phyloP scores from a whole-genome alignment of 306 rosid species.

The Abrus pulchellus region DNA sequence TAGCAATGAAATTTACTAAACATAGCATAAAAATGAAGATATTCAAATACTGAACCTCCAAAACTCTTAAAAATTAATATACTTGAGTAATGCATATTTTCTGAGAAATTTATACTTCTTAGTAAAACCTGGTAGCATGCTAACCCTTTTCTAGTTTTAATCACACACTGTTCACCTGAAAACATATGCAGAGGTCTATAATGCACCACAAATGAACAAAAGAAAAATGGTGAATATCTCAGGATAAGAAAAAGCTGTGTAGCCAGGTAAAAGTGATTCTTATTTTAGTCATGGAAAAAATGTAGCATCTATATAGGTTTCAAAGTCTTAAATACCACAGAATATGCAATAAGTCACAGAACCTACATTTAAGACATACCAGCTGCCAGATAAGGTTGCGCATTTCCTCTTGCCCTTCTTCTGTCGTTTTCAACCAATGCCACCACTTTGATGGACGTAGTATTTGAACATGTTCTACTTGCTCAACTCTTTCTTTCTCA shows the following conservation, averaged over 20 bases:
- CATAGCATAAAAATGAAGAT: slow-evolving; percentile 22
- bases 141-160: slow-evolving; percentile 31
- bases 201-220: slow-evolving; percentile 14
- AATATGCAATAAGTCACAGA: not conserved
- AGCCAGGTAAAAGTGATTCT: not conserved
- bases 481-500: slow-evolving; percentile 62
- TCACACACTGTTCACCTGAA: slow-evolving; percentile 15
- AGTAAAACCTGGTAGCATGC: slow-evolving; percentile 30
- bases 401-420: slow-evolving; percentile 91
- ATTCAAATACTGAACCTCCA: slow-evolving; percentile 41
- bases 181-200: slow-evolving; percentile 14
- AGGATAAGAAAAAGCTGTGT: not conserved
- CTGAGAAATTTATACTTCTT: slow-evolving; percentile 24
- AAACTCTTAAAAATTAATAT: slow-evolving; percentile 18
- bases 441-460: slow-evolving; percentile 94
- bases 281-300: not conserved
- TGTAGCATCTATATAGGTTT: slow-evolving; percentile 12
- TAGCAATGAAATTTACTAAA: not conserved
- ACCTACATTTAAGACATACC: slow-evolving; percentile 64
- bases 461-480: slow-evolving; percentile 67
- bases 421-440: slow-evolving; percentile 96
- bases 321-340: slow-evolving; percentile 17
- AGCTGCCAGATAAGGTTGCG: slow-evolving; percentile 87
- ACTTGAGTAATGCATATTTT: not conserved
- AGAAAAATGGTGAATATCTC: slow-evolving; percentile 1